phyloP scores from a whole-genome alignment of 305 asterid species.

The Solanum aculeatissimum region DNA sequence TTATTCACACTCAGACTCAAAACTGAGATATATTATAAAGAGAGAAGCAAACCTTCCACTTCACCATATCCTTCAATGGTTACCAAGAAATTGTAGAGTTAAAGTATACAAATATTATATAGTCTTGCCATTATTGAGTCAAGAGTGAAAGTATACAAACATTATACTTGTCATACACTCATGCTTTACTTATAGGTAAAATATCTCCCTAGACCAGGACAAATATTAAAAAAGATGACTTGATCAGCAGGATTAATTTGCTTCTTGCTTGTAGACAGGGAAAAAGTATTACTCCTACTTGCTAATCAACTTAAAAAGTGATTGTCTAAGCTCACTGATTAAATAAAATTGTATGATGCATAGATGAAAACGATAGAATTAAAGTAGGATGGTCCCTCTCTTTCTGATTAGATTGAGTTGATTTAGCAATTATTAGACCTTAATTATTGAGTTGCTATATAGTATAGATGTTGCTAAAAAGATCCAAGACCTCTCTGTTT shows the following conservation, averaged over 20 bases:
- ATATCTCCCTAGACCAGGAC: neutral
- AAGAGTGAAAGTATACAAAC: neutral
- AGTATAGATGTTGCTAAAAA: neutral
- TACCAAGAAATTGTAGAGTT: neutral
- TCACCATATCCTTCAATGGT: neutral
- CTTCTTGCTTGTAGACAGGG: neutral
- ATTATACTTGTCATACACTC: neutral
- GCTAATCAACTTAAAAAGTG: neutral
- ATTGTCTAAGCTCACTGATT: neutral
- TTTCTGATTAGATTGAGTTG: neutral
- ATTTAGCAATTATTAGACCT: neutral
- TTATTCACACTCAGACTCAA: neutral
- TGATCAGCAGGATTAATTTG: neutral
- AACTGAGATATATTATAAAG: no score
- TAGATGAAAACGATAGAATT: neutral
- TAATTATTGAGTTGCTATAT: neutral
- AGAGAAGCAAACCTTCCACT: neutral
- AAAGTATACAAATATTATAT: neutral
- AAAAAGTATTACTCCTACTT: neutral
- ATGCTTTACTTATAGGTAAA: neutral
- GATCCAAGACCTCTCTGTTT: neutral
- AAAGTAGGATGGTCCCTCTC: neutral
- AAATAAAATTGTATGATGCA: neutral
- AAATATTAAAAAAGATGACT: neutral
- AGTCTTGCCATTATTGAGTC: neutral